Conservation (phyloP, 2,329 filamentous ascomycete genomes). For the Dothistroma septosporum region DNA sequence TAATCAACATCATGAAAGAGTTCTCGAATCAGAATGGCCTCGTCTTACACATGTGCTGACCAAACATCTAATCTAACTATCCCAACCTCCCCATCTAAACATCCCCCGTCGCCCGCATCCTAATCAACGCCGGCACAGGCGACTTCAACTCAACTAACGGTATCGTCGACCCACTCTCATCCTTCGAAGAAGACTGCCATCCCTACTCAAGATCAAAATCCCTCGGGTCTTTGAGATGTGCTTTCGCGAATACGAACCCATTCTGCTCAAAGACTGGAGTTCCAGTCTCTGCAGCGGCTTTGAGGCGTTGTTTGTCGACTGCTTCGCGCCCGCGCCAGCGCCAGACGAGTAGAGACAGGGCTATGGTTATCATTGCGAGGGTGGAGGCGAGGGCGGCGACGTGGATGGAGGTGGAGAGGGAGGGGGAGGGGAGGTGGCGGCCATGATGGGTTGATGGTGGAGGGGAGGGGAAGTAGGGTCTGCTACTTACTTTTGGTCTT, state of each 20-base stretch:
- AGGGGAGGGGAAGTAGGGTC: not conserved
- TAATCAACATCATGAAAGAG: too few species aligned
- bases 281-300: not conserved
- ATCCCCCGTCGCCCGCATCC: not conserved
- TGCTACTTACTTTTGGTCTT: constrained; percentile 1
- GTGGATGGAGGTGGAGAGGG: not conserved
- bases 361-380: not conserved
- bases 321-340: not conserved
- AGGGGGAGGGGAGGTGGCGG: not conserved
- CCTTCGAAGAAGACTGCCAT: not conserved
- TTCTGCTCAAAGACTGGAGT: not conserved
- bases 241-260: not conserved
- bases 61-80: too few species aligned
- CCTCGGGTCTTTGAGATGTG: not conserved
- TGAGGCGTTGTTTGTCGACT: not conserved
- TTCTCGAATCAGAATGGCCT: too few species aligned
- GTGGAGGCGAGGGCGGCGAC: not conserved
- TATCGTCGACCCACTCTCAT: not conserved
- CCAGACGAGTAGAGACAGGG: not conserved
- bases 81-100: not conserved
- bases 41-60: too few species aligned
- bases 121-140: not conserved
- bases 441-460: not conserved
- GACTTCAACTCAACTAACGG: not conserved
- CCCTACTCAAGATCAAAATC: not conserved